Percentiles rank a stretch among this genome's conserved stretches.
These are phyloP conservation scores for Yarrowia alimentaria DNA, from an alignment of 805 yeast genomes.

Conservation along the genomic window DNA sequence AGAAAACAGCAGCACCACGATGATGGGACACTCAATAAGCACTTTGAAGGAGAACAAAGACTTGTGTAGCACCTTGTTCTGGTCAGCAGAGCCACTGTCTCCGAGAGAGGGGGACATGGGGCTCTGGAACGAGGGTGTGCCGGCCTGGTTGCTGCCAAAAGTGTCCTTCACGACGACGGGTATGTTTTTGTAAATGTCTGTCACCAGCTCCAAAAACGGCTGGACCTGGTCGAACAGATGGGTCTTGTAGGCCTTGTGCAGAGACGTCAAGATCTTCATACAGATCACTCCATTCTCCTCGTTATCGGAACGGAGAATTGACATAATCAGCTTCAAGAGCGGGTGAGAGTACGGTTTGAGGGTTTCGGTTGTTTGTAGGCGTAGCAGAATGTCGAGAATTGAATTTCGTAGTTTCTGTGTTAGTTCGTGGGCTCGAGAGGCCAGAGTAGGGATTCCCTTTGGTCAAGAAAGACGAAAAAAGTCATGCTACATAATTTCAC, in stretches of 20 bases:
- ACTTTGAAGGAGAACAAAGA: conserved; percentile 86
- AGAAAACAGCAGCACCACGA: conserved; percentile 88
- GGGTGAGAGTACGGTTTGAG: conserved; percentile 66
- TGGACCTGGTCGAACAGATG: conserved; percentile 64
- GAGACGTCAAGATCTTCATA: conserved; percentile 78
- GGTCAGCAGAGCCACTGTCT: too few species aligned
- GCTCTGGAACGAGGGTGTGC: conserved; percentile 38
- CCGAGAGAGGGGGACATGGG: conserved; percentile 46
- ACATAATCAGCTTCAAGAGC: conserved; percentile 58
- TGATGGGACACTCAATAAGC: conserved; percentile 93
- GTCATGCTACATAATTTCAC: too few species aligned
- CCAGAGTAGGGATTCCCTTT: too few species aligned
- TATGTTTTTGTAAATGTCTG: conserved; percentile 74
- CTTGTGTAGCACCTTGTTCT: too few species aligned
- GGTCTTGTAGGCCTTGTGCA: conserved; percentile 80
- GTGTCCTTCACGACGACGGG: conserved; percentile 69
- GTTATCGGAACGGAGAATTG: conserved; percentile 69
- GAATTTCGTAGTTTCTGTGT: conserved; percentile 62
- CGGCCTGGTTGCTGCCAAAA: conserved; percentile 43
- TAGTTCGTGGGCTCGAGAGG: too few species aligned
- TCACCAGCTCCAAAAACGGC: conserved; percentile 73
- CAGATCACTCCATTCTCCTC: conserved; percentile 94
- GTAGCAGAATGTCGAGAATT: conserved; percentile 72
- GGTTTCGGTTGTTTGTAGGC: conserved; percentile 79
- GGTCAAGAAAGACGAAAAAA: too few species aligned